Percentiles rank a stretch among this genome's conserved stretches.
Conservation (phyloP, 1,139 yeast genomes). For the Yamadazyma sp. region DNA sequence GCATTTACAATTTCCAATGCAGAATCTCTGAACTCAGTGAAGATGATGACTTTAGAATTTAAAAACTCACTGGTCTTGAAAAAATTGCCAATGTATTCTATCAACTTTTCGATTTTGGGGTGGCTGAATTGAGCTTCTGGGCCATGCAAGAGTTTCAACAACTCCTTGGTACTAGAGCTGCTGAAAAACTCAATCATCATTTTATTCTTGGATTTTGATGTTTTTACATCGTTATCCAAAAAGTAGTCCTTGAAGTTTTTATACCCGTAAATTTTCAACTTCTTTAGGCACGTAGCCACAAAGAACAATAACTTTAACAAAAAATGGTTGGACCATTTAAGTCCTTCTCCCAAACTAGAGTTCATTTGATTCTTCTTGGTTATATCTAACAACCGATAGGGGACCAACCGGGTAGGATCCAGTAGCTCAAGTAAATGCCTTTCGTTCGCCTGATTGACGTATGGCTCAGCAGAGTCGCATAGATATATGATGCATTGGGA, state of each 20-base stretch:
- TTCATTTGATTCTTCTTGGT: slow-evolving; percentile 56
- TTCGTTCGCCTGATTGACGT: slow-evolving; percentile 62
- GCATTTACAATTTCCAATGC: slow-evolving; percentile 82
- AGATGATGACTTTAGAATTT: slow-evolving; percentile 76
- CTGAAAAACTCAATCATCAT: slow-evolving; percentile 60
- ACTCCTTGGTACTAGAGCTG: slow-evolving; percentile 42
- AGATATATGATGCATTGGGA: slow-evolving; percentile 44
- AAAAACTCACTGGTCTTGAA: slow-evolving; percentile 36
- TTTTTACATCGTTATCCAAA: slow-evolving; percentile 53
- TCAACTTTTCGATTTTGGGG: slow-evolving; percentile 66
- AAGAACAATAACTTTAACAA: slow-evolving; percentile 62
- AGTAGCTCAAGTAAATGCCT: slow-evolving; percentile 60
- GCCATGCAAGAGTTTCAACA: slow-evolving; percentile 28
- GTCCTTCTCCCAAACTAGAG: slow-evolving; percentile 58
- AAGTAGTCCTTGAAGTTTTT: slow-evolving; percentile 71
- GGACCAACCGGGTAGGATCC: slow-evolving; percentile 68
- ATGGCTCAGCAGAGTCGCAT: slow-evolving; percentile 60
- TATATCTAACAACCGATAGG: slow-evolving; percentile 71
- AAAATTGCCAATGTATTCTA: slow-evolving; percentile 58
- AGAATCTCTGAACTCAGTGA: slow-evolving; percentile 85
- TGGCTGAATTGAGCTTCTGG: slow-evolving; percentile 58
- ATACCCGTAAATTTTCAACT: slow-evolving; percentile 81
- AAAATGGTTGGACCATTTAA: slow-evolving; percentile 69
- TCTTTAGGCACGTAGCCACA: slow-evolving; percentile 70
- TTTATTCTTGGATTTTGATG: slow-evolving; percentile 55